These are phyloP conservation scores for Ormosia semicastrata DNA, from an alignment of 306 rosid genomes.

Conservation along the genomic window DNA sequence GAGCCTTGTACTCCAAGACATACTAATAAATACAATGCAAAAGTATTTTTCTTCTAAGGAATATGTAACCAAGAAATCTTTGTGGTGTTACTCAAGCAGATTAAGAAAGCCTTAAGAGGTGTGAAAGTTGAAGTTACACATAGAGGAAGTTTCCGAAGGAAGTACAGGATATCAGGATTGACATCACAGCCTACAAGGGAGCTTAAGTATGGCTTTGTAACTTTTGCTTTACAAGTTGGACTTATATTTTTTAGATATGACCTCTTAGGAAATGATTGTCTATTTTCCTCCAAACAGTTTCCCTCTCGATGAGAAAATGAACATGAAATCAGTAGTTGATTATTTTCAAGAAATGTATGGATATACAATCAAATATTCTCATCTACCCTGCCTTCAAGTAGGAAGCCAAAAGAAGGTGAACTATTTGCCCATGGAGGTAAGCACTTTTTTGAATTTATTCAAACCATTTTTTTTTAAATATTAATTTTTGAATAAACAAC, in stretches of 20 bases:
- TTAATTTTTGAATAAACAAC: neutral
- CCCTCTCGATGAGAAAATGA: conserved; percentile 52
- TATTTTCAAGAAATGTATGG: conserved; percentile 52
- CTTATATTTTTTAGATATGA: neutral
- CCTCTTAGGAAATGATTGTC: neutral
- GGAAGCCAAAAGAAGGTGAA: conserved; percentile 49
- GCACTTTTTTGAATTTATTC: neutral
- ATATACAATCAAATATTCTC: conserved; percentile 43
- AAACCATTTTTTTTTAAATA: neutral
- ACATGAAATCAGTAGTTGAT: conserved; percentile 55
- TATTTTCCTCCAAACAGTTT: conserved; percentile 30
- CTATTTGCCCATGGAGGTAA: conserved; percentile 55
- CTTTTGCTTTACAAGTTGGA: neutral
- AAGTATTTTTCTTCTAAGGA: neutral
- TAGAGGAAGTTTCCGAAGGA: conserved; percentile 47
- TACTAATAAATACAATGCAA: neutral
- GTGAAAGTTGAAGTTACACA: conserved; percentile 53
- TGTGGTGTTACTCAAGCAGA: conserved; percentile 28
- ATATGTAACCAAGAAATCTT: neutral
- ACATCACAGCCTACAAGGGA: conserved; percentile 54
- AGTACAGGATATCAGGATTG: conserved; percentile 47
- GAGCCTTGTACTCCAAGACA: neutral
- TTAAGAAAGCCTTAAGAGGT: conserved; percentile 49
- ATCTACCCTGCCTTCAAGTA: conserved; percentile 53
- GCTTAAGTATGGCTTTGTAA: conserved; percentile 33